These are phyloP conservation scores for Phialophora chinensis DNA, from an alignment of 2,329 filamentous ascomycete genomes.

Conservation along the genomic window DNA sequence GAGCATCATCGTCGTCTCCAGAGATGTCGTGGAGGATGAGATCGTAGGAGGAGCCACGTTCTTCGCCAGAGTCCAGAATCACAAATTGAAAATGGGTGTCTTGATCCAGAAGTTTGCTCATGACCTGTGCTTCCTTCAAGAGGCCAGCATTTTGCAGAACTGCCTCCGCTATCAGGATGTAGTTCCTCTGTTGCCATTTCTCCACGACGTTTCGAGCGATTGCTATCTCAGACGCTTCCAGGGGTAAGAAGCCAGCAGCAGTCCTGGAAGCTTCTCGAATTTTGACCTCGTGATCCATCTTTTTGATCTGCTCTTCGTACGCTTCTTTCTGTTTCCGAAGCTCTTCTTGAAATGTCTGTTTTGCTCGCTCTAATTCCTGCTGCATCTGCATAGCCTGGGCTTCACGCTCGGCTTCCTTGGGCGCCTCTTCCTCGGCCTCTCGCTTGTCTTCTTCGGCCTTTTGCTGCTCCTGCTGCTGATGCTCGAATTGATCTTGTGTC, in stretches of 20 bases:
- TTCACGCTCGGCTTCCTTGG: slow-evolving; percentile 73
- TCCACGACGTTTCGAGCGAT: slow-evolving; percentile 70
- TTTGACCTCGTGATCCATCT: slow-evolving; percentile 62
- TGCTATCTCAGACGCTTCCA: slow-evolving; percentile 74
- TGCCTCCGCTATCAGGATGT: slow-evolving; percentile 91
- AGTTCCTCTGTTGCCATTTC: slow-evolving; percentile 83
- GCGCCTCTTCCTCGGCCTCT: slow-evolving; percentile 73
- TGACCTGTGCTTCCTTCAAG: slow-evolving; percentile 94
- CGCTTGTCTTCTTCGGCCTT: slow-evolving; percentile 76
- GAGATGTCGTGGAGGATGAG: slow-evolving; percentile 91
- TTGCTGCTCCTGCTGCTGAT: slow-evolving; percentile 88
- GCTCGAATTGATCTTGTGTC: slow-evolving; percentile 75
- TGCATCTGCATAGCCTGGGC: slow-evolving; percentile 83
- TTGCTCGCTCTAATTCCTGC: slow-evolving; percentile 74
- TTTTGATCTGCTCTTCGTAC: slow-evolving; percentile 83
- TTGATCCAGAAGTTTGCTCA: slow-evolving; percentile 96
- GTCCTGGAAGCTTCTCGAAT: slow-evolving; percentile 58
- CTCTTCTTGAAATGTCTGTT: slow-evolving; percentile 87
- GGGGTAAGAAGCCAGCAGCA: slow-evolving; percentile 49
- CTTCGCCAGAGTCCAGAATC: slow-evolving; percentile 85
- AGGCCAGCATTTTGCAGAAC: slow-evolving; percentile 85
- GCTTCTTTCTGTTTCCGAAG: slow-evolving; percentile 81
- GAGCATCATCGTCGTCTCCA: slow-evolving; percentile 79
- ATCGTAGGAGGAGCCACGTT: slow-evolving; percentile 91
- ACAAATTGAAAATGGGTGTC: slow-evolving; percentile 93